Percentiles rank a stretch among this genome's conserved stretches.
phyloP scores from a whole-genome alignment of 805 yeast species.

The Yarrowia phangngaensis region DNA sequence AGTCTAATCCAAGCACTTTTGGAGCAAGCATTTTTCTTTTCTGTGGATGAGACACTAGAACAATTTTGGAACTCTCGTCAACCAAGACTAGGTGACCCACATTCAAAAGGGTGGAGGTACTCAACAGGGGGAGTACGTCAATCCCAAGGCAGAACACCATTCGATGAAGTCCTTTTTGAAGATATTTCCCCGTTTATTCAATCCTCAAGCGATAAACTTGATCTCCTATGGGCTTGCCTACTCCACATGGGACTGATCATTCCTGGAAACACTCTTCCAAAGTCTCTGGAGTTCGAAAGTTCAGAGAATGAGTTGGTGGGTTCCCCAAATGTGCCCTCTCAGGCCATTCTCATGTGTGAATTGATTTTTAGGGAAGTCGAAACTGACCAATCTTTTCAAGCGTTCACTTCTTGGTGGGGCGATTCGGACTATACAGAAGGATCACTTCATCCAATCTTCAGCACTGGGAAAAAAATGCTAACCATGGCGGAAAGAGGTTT shows the following conservation, averaged over 20 bases:
- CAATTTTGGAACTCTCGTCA: conserved; percentile 15
- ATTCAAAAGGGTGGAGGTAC: conserved; percentile 12
- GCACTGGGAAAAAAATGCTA: not conserved
- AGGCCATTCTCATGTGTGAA: conserved; percentile 7
- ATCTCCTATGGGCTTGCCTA: conserved; percentile 5
- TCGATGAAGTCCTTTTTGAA: conserved; percentile 14
- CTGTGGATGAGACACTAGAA: conserved; percentile 1
- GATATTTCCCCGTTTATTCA: conserved; percentile 12
- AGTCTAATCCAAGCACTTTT: conserved; percentile 2
- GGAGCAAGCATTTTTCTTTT: conserved; percentile 6
- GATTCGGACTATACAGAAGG: conserved; percentile 5
- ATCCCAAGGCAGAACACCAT: no score
- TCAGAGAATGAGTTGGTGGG: conserved; percentile 1
- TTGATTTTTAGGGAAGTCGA: conserved; percentile 14
- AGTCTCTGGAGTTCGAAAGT: conserved; percentile 1
- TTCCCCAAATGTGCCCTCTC: conserved; percentile 5
- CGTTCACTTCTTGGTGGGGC: conserved; percentile 16
- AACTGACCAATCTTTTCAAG: not conserved
- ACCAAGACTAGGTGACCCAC: not conserved
- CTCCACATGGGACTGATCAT: conserved; percentile 4
- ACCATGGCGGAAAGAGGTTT: conserved; percentile 2
- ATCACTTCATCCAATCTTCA: not conserved
- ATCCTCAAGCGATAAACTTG: not conserved
- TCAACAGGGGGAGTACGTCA: no score
- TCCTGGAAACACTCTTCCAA: not conserved